Conservation (phyloP, 164 flowering plant species). For the Piper betle region DNA sequence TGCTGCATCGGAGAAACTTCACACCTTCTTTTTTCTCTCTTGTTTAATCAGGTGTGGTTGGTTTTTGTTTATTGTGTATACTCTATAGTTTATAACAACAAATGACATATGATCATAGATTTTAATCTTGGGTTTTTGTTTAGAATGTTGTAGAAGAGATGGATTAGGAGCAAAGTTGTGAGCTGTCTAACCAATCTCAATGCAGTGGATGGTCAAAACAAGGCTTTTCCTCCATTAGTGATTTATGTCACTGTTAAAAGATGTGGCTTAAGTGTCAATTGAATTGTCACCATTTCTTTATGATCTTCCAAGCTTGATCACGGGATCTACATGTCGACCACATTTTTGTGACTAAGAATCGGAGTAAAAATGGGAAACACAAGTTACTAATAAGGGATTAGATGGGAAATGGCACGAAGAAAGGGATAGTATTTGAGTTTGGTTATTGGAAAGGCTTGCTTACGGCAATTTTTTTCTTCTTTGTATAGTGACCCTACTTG, state of each 20-base stretch:
- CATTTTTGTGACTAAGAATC: neutral
- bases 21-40: no score
- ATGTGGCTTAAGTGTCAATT: neutral
- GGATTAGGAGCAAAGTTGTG: no score
- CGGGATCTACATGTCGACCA: neutral
- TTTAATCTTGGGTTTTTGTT: no score
- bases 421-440: conserved; percentile 6
- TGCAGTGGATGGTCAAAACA: neutral
- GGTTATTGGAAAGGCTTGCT: conserved; percentile 18
- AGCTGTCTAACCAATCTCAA: neutral
- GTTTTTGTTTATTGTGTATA: no score
- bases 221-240: neutral
- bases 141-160: no score
- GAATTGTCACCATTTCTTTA: neutral
- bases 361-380: neutral
- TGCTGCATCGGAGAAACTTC: no score
- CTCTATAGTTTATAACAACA: no score
- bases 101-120: no score
- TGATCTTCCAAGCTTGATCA: neutral
- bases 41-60: no score
- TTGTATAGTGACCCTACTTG: conserved; percentile 29
- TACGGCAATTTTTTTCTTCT: conserved; percentile 25
- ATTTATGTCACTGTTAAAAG: neutral
- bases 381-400: neutral
- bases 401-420: neutral